Evolutionary conservation across 2,329 filamentous ascomycete genomes (phyloP).

Genomic region (Neophaeococcomyces mojaviensis): DNA sequence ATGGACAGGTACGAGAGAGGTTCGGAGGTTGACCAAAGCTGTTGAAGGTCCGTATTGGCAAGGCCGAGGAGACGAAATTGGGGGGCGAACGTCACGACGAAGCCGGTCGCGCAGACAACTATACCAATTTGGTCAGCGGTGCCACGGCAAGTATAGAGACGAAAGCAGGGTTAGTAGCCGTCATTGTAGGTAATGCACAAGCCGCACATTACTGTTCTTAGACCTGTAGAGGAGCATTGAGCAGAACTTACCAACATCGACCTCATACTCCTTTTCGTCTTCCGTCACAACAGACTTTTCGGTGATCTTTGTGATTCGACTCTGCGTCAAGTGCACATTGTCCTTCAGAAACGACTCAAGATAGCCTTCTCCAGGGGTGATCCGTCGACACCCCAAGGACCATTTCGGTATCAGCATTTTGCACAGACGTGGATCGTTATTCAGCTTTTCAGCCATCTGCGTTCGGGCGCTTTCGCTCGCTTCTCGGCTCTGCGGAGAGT

Average conservation of each 20-base stretch:
- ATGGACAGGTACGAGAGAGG: slow-evolving; percentile 30
- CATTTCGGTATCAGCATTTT: slow-evolving; percentile 16
- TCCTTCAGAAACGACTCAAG: slow-evolving; percentile 22
- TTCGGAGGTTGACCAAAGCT: slow-evolving; percentile 21
- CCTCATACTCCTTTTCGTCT: slow-evolving; percentile 26
- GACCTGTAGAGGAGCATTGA: no score
- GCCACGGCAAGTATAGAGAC: no score
- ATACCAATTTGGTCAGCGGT: slow-evolving; percentile 25
- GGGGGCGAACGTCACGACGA: slow-evolving; percentile 28
- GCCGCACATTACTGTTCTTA: no score
- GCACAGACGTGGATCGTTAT: slow-evolving; percentile 12
- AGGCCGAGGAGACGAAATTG: slow-evolving; percentile 28
- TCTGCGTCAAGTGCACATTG: slow-evolving; percentile 21
- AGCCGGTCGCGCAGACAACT: slow-evolving; percentile 32
- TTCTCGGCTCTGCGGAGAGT: not conserved
- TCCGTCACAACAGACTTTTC: slow-evolving; percentile 25
- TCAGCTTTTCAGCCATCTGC: slow-evolving; percentile 7
- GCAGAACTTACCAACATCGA: slow-evolving; percentile 21
- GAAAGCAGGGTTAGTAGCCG: no score
- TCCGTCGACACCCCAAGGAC: slow-evolving; percentile 12
- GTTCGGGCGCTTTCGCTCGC: slow-evolving; percentile 1
- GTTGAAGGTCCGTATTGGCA: slow-evolving; percentile 23
- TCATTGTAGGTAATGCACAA: no score
- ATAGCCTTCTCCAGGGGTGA: slow-evolving; percentile 20
- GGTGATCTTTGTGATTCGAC: slow-evolving; percentile 14